Conservation (phyloP, 768 basidiomycete species). For the Neoboletus brunneissimus region DNA sequence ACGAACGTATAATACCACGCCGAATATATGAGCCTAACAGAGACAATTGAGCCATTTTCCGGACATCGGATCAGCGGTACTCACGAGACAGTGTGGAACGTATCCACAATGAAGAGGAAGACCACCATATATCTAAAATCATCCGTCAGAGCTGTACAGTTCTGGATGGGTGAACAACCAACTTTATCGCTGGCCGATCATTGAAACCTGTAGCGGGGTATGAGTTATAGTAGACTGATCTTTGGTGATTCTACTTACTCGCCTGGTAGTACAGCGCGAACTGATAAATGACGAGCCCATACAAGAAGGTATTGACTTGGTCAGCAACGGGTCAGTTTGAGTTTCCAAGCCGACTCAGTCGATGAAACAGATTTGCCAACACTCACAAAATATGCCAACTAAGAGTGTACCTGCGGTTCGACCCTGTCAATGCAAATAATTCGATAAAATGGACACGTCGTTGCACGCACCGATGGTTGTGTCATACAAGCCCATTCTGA, state of each 20-base stretch:
- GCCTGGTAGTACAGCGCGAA: constrained; percentile 38
- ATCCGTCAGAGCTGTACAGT: neutral
- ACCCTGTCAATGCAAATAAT: neutral
- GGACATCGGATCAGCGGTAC: neutral
- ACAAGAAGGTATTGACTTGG: constrained; percentile 32
- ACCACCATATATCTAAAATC: constrained; percentile 13
- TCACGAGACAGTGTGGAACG: constrained; percentile 19
- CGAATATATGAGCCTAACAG: constrained; percentile 15
- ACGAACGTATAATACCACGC: constrained; percentile 20
- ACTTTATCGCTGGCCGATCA: constrained; percentile 13
- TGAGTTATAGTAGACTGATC: neutral
- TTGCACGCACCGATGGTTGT: neutral
- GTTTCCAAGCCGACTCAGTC: too few species aligned
- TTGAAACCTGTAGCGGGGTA: constrained; percentile 10
- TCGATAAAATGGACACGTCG: too few species aligned
- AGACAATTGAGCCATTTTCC: neutral
- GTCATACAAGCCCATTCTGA: constrained; percentile 5
- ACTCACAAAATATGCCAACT: constrained; percentile 23
- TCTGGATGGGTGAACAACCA: neutral
- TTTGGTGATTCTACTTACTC: neutral
- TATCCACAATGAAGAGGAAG: constrained; percentile 19
- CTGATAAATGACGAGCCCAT: constrained; percentile 42
- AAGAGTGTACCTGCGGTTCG: constrained; percentile 16
- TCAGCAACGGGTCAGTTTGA: neutral
- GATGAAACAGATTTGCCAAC: neutral